A percentile compares a stretch with the other conserved stretches of the same genome.
Evolutionary conservation across 1,284 basidiomycete species (phyloP).

Genomic region (Leccinum pseudoinsigne): DNA sequence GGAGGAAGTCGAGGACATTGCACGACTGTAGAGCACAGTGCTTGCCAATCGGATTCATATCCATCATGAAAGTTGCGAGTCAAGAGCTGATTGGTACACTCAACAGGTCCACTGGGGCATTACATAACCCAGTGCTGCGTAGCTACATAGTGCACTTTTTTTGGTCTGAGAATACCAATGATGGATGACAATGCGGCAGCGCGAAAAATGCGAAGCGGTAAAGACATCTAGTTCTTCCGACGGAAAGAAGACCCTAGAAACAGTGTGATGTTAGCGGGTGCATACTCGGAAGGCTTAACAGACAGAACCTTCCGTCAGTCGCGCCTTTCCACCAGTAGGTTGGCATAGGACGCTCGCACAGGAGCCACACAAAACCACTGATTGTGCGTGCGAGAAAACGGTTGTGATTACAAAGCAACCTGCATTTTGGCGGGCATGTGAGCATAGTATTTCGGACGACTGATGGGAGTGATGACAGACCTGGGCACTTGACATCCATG

Average conservation of each 20-base stretch:
- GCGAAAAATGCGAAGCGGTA: slow-evolving; percentile 1
- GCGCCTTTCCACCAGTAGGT: slow-evolving; percentile 98
- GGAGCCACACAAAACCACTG: slow-evolving; percentile 89
- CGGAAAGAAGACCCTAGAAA: slow-evolving; percentile 80
- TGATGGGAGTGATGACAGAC: slow-evolving; percentile 46
- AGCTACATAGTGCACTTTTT: slow-evolving; percentile 2
- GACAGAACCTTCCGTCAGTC: slow-evolving; percentile 92
- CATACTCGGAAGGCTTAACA: slow-evolving; percentile 11
- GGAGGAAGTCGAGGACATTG: slow-evolving; percentile 51
- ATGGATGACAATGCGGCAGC: neutral
- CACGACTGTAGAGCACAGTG: slow-evolving; percentile 48
- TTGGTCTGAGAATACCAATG: slow-evolving; percentile 19
- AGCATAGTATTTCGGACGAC: neutral
- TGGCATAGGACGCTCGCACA: slow-evolving; percentile 97
- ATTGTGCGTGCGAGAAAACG: slow-evolving; percentile 95
- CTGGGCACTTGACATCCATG: slow-evolving; percentile 99
- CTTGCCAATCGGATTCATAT: slow-evolving; percentile 43
- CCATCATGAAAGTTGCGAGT: slow-evolving; percentile 23
- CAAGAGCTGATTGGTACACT: neutral
- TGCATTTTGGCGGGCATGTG: slow-evolving; percentile 32
- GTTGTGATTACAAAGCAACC: slow-evolving; percentile 95
- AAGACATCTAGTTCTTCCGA: slow-evolving; percentile 70
- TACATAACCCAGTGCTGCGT: slow-evolving; percentile 10
- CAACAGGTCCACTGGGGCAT: neutral
- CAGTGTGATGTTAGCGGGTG: slow-evolving; percentile 8